Evolutionary conservation across 108 stramenopile species (phyloP).

Genomic region (Skeletonema costatum): DNA sequence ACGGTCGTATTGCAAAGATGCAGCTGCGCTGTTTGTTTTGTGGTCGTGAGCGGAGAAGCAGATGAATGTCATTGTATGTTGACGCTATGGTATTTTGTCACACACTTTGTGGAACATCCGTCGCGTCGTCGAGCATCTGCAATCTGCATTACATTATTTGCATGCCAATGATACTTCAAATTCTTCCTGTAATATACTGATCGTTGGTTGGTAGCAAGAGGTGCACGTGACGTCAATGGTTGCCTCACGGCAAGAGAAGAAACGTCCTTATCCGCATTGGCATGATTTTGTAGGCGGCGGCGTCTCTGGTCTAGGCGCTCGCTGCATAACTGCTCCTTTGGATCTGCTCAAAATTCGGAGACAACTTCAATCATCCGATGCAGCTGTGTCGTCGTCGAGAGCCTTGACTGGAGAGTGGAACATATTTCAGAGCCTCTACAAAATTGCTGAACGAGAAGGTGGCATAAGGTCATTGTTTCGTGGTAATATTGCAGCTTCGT

Average conservation of each 20-base stretch:
- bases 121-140: too few relatives aligned
- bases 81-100: too few relatives aligned
- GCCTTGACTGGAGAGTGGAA: slow-evolving; percentile 33
- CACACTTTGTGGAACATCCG: too few relatives aligned
- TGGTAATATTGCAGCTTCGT: slow-evolving; percentile 91
- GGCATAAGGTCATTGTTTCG: slow-evolving; percentile 80
- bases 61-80: too few relatives aligned
- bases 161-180: too few relatives aligned
- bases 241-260: not conserved
- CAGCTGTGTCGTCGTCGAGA: not conserved
- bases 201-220: too few relatives aligned
- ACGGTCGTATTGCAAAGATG: not conserved
- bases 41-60: not conserved
- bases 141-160: too few relatives aligned
- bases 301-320: slow-evolving; percentile 59
- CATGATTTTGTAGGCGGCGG: slow-evolving; percentile 64
- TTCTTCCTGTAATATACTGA: too few relatives aligned
- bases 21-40: not conserved
- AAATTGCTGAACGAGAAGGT: slow-evolving; percentile 78
- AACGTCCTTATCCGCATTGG: slow-evolving; percentile 41
- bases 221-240: not conserved
- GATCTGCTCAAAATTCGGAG: slow-evolving; percentile 91
- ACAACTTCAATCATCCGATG: slow-evolving; percentile 56
- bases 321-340: slow-evolving; percentile 85
- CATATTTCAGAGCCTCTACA: slow-evolving; percentile 11